Base-by-base conservation (phyloP, 768 basidiomycete genomes). In the Leccinum variicolor region DNA sequence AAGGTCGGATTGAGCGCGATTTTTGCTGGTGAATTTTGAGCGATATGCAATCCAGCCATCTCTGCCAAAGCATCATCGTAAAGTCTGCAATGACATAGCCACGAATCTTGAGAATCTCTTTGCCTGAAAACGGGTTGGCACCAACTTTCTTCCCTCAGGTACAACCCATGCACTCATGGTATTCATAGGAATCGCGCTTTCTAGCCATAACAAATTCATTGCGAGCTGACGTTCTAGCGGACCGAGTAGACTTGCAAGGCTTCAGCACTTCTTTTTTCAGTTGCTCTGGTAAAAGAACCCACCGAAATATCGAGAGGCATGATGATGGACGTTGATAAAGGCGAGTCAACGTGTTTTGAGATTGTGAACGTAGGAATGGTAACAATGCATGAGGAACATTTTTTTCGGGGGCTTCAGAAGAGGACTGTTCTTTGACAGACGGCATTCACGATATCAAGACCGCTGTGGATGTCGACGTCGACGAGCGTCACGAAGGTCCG, bases 261-360 rank as follows among this genome's bases (percentile, higher is more conserved):
- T 52, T 67, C 46, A 64, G 57, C 51, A 15, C 15, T 34, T 54
- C 19, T 19, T 45, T 48, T 31, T 10, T 19, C 4, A 14, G 13
- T 1, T 8, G 9, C 11, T 47, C 9, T 6, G 50, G 52, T 23
- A 17, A 52, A 26, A 43, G 36, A 59, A 70, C 78, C 61, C 59
- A 92, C 90, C 94, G 84, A 74, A 94, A 94, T 72, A 97, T 86
- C 25, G 91, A 87, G 52, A 97, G 82, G 74, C 93, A 94, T 75
- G 90, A 88, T 3, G 92, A 93, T 9, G 94, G 92, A 17, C 84
- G 81, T 66, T 88, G 84, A 68, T 94, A 97, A 51, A 97, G 77
- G 25, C 92, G 82, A 19, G 83, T 85, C 52, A 95, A 73, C 11
- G 87, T 85, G 57, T 80, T 85, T 69, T 91, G 89, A 0, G 90